Base-by-base conservation (phyloP, 352 stramenopile species). In the Saprolegnia parasitica region DNA sequence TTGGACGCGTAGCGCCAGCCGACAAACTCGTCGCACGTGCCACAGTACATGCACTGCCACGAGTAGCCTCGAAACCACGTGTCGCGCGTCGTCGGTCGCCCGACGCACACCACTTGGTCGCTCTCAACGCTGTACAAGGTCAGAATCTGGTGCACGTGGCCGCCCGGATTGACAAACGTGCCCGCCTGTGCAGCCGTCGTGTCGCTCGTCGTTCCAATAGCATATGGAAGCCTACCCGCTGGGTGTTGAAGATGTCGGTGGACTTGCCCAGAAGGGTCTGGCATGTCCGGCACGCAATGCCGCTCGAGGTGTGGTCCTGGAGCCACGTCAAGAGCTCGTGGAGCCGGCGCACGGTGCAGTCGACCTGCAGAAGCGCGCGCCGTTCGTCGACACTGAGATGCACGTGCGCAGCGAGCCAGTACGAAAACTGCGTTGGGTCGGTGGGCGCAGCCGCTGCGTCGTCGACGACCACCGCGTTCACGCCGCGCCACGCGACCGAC, bases 121-220 rank as follows among this genome's bases (percentile, higher is more conserved):
- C 54, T 67, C 23, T 84, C 54, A 4, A 95, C 78, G 1, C 81
- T 72, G 1, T 78, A 76, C 56, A 95, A 71, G 46, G 87, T 93
- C 71, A 95, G 77, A 37, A 93, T 79, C 75, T 95, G 87, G 63
- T 88, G 88, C 5, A 93, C 86, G 54, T 83, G 78, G 11, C 87
- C 87, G 1, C 78, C 76, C 5, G 87, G 87, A 61, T 95, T 95
- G 16, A 93, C 87, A 60, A 93, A 95, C 8, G 87, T 95, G 8
- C 81, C 57, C 2, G n/a, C n/a, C 9, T 23, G 2, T 54, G 3
- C 57, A n/a, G n/a, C n/a, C n/a, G n/a, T n/a, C n/a, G n/a, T n/a
- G n/a, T n/a, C n/a, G n/a, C n/a, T n/a, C n/a, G n/a, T n/a, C n/a
- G n/a, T n/a, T n/a, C n/a, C n/a, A n/a, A n/a, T n/a, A n/a, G n/a